Evolutionary conservation across 495 filamentous ascomycete genomes (phyloP).

Genomic region (Aspergillus biplanus): DNA sequence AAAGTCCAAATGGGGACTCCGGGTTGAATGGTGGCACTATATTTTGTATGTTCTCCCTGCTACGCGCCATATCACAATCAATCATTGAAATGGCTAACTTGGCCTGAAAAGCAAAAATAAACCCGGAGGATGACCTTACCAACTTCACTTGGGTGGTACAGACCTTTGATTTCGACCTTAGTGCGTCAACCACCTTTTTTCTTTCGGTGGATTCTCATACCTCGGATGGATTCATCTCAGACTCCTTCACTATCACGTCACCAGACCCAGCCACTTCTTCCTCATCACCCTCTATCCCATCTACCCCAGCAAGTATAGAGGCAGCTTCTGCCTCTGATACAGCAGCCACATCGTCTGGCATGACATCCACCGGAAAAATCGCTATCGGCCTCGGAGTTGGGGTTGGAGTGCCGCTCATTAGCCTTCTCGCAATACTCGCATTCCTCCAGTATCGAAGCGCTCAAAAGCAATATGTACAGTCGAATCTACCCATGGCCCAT

Average conservation of each 20-base stretch:
- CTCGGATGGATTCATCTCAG: not conserved
- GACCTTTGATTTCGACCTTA: slow-evolving; percentile 13
- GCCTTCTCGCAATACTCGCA: slow-evolving; percentile 16
- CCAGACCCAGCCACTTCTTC: not conserved
- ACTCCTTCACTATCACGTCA: slow-evolving; percentile 12
- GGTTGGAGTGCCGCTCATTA: slow-evolving; percentile 10
- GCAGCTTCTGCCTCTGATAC: not conserved
- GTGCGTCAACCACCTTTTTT: slow-evolving; percentile 4
- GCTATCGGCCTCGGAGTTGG: slow-evolving; percentile 18
- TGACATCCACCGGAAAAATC: slow-evolving; percentile 21
- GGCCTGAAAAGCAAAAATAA: slow-evolving; percentile 9
- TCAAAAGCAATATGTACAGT: not conserved
- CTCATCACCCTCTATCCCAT: not conserved
- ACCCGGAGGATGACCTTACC: not conserved
- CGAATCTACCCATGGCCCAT: not conserved
- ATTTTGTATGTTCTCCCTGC: slow-evolving; percentile 8
- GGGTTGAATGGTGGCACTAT: slow-evolving; percentile 9
- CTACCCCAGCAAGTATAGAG: not conserved
- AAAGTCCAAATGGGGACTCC: not conserved
- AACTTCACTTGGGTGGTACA: slow-evolving; percentile 17
- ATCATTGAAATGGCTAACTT: not conserved
- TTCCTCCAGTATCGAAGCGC: slow-evolving; percentile 15
- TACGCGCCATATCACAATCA: not conserved
- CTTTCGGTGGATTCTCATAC: slow-evolving; percentile 1
- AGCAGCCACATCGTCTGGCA: not conserved